phyloP scores from a whole-genome alignment of 2,329 filamentous ascomycete genomes.

The Pyrenochaeta sp. region DNA sequence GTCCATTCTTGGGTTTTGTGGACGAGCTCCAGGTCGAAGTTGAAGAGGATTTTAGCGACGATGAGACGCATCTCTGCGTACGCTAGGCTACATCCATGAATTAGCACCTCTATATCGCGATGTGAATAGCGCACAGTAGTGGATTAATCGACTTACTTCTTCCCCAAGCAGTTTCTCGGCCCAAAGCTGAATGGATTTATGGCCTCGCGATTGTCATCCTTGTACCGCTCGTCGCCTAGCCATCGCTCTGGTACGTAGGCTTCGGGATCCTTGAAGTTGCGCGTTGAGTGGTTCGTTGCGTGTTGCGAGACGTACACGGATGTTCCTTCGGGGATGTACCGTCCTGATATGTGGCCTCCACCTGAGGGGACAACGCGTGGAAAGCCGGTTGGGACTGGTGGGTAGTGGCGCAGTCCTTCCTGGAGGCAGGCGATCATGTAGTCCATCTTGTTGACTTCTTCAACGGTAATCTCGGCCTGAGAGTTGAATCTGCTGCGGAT shows the following conservation, averaged over 20 bases:
- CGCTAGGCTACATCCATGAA: constrained; percentile 22
- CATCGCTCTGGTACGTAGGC: constrained; percentile 47
- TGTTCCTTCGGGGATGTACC: constrained; percentile 38
- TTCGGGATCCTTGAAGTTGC: constrained; percentile 38
- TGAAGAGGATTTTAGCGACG: constrained; percentile 33
- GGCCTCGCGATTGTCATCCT: constrained; percentile 40
- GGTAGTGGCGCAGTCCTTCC: constrained; percentile 39
- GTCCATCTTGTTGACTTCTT: constrained; percentile 32
- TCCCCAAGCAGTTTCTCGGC: constrained; percentile 39
- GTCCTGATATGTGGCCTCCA: constrained; percentile 34
- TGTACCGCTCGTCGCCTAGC: constrained; percentile 46
- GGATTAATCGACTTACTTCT: constrained; percentile 32
- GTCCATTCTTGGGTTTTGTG: constrained; percentile 50
- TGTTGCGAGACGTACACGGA: constrained; percentile 41
- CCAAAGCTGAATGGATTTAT: constrained; percentile 42
- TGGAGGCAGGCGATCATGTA: constrained; percentile 40
- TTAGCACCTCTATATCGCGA: no score
- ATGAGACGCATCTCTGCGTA: constrained; percentile 41
- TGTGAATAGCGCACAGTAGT: no score
- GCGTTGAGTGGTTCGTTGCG: constrained; percentile 39
- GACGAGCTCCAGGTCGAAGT: constrained; percentile 35
- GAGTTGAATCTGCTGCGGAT: constrained; percentile 33
- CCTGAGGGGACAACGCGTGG: constrained; percentile 34
- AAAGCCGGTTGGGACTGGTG: constrained; percentile 41
- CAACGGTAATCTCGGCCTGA: constrained; percentile 33